These are phyloP conservation scores for Cercospora zeae-maydis DNA, from an alignment of 2,329 filamentous ascomycete species.

Conservation along the genomic window DNA sequence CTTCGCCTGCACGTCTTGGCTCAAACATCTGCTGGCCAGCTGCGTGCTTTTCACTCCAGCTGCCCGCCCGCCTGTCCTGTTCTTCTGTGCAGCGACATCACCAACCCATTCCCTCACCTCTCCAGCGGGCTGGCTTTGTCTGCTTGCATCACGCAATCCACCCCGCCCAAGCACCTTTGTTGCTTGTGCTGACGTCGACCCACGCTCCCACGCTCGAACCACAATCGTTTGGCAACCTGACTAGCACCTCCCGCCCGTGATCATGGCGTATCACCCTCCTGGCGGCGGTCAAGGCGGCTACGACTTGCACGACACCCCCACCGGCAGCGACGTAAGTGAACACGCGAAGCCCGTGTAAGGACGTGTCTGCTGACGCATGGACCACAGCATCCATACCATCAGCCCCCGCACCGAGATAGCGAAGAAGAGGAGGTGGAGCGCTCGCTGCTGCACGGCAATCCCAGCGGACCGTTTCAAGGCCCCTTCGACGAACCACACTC, in stretches of 20 bases:
- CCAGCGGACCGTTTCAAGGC: conserved; percentile 44
- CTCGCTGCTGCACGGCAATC: conserved; percentile 49
- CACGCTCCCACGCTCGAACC: background rate
- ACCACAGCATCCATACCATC: conserved; percentile 29
- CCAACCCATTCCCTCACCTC: background rate
- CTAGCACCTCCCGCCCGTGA: background rate
- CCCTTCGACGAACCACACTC: conserved; percentile 48
- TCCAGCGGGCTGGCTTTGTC: background rate
- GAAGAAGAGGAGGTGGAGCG: conserved; percentile 47
- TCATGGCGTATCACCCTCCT: conserved; percentile 37
- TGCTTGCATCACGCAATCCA: background rate
- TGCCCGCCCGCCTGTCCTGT: background rate
- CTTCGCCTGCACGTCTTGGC: conserved; percentile 1
- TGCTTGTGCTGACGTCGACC: background rate
- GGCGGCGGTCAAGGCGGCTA: conserved; percentile 33
- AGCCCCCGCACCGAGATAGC: conserved; percentile 34
- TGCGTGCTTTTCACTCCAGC: background rate
- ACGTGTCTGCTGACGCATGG: conserved; percentile 17
- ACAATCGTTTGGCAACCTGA: background rate
- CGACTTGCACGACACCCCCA: conserved; percentile 27
- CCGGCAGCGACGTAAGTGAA: conserved; percentile 11
- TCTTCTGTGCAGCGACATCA: background rate
- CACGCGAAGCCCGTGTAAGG: conserved; percentile 6
- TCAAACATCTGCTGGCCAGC: conserved; percentile 1
- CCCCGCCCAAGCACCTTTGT: conserved; percentile 1